These are phyloP conservation scores for Cercophora scortea DNA, from an alignment of 495 filamentous ascomycete genomes.

Conservation along the genomic window DNA sequence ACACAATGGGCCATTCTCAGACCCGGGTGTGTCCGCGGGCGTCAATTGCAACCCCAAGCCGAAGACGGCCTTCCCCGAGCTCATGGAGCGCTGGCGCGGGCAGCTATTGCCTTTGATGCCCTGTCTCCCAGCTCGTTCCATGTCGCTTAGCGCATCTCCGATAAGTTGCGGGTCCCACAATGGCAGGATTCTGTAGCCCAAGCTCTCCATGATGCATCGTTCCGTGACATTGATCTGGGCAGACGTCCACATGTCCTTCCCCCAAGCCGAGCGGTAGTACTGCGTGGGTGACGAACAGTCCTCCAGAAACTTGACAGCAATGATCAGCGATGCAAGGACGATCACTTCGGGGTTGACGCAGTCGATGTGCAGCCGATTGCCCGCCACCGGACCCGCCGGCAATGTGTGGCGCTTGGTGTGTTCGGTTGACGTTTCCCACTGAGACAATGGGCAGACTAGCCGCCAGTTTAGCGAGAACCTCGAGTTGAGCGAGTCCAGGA, in stretches of 20 bases:
- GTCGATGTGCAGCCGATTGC: conserved; percentile 41
- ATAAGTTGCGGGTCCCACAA: conserved; percentile 41
- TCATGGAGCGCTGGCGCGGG: conserved; percentile 23
- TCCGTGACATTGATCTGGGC: conserved; percentile 49
- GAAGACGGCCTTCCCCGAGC: conserved; percentile 26
- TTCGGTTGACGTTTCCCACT: conserved; percentile 5
- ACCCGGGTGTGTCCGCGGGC: conserved; percentile 31
- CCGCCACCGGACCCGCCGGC: conserved; percentile 20
- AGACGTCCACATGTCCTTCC: conserved; percentile 40
- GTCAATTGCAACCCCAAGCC: conserved; percentile 32
- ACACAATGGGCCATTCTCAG: conserved; percentile 10
- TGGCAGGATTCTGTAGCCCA: conserved; percentile 43
- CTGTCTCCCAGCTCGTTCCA: conserved; percentile 44
- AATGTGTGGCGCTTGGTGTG: conserved; percentile 39
- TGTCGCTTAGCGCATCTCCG: conserved; percentile 41
- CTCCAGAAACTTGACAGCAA: conserved; percentile 47
- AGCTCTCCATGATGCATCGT: conserved; percentile 45
- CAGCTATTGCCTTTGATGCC: conserved; percentile 9
- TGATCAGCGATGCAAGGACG: conserved; percentile 39
- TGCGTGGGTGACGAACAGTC: conserved; percentile 37
- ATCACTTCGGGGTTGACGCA: conserved; percentile 46
- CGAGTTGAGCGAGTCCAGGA: conserved; percentile 47
- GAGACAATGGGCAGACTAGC: conserved; percentile 35
- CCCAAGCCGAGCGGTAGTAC: conserved; percentile 37
- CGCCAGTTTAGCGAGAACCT: conserved; percentile 48